Base-by-base conservation (phyloP, 108 stramenopile species). In the Parietichytrium sp. region DNA sequence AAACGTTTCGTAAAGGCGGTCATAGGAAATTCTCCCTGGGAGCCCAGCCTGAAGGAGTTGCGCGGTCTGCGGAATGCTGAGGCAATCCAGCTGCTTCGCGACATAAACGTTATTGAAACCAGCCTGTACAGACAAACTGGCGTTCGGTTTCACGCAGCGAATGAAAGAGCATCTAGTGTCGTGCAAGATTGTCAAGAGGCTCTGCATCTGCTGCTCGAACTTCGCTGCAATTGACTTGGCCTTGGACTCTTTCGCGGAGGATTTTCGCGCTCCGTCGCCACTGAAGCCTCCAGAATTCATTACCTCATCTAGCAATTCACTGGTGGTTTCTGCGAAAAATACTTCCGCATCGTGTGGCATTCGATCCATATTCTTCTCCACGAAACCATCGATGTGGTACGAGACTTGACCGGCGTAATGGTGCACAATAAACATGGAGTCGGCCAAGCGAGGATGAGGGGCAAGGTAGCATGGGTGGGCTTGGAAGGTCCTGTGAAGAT, bases 321-420 rank as follows among this genome's bases (percentile, higher is more conserved):
- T 45, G 0, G 29, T 6, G 15, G 36, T 33, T 25, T 10, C 29
- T n/a, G 25, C 20, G 1, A 72, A 72, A 72, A 72, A 72, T 0
- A 42, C 61, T 13, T 72, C 61, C 6, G 61, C 61, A 2, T 72
- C 61, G 8, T 33, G 61, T 25, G 61, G 61, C 10, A 72, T 33
- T 10, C 61, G 0, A 27, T 87, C 81, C 4, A 82, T 83, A 84
- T 90, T 90, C 81, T 89, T 89, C 25, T 87, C 87, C 29, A 89
- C 84, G 81, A 90, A 90, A 18, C 81, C 81, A 3, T 81, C 48
- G 20, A 80, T 51, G 26, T 52, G 16, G 82, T 90, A 90, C 47
- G 36, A 36, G 29, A 90, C 87, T 47, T 20, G 15, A 8, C 88
- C 86, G 0, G 88, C 89, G 49, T 88, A 88, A 38, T 88, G 89